Evolutionary conservation across 495 filamentous ascomycete species (phyloP).

Genomic region (Aspergillus biplanus): DNA sequence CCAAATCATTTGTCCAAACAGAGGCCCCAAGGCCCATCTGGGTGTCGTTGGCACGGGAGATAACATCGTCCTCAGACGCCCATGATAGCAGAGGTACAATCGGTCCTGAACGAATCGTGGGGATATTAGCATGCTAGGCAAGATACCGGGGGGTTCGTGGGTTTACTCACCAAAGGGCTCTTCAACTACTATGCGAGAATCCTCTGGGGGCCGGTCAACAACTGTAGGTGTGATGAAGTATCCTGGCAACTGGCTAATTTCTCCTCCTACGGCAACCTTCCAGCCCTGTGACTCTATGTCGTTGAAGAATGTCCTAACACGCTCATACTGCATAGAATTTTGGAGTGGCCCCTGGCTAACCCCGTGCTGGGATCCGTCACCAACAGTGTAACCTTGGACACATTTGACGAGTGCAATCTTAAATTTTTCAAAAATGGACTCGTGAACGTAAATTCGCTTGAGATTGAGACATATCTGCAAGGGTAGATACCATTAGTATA

Average conservation of each 20-base stretch:
- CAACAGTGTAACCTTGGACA: no score
- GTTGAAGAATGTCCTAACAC: slow-evolving; percentile 11
- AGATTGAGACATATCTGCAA: no score
- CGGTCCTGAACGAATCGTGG: slow-evolving; percentile 53
- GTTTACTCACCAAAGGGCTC: no score
- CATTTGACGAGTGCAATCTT: no score
- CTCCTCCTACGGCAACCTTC: neutral
- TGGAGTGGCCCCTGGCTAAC: slow-evolving; percentile 18
- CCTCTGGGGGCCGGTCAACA: slow-evolving; percentile 13
- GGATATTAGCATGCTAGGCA: slow-evolving; percentile 48
- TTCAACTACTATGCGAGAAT: slow-evolving; percentile 2
- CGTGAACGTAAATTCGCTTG: no score
- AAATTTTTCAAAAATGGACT: no score
- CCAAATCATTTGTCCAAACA: slow-evolving; percentile 78
- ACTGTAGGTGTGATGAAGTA: slow-evolving; percentile 15
- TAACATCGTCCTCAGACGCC: slow-evolving; percentile 78
- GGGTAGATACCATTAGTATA: no score
- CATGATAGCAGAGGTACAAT: slow-evolving; percentile 54
- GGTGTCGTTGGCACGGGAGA: slow-evolving; percentile 80
- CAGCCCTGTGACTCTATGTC: neutral
- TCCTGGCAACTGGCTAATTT: neutral
- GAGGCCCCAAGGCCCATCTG: slow-evolving; percentile 83
- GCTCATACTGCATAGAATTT: slow-evolving; percentile 19
- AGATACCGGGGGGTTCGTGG: slow-evolving; percentile 12
- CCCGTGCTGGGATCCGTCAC: neutral